Evolutionary conservation across 1,284 basidiomycete genomes (phyloP).

Genomic region (Gymnopus androsaceus): DNA sequence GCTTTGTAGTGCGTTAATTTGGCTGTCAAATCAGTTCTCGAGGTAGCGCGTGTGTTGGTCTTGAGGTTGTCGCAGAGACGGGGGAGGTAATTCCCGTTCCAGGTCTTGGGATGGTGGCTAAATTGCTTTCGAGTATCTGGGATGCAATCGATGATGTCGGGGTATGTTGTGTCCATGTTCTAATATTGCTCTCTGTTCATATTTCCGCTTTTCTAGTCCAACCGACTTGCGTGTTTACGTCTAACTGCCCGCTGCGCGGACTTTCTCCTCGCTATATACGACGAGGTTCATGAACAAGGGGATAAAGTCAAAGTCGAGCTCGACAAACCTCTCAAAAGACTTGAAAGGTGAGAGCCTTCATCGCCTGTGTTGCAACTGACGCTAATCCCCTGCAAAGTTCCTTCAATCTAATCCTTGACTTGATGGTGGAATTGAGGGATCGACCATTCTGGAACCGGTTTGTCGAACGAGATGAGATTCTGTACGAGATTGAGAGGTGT

Average conservation of each 20-base stretch:
- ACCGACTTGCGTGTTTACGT: conserved; percentile 15
- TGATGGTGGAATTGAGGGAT: conserved; percentile 6
- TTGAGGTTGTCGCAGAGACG: conserved; percentile 9
- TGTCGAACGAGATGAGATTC: conserved; percentile 10
- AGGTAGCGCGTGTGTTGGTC: conserved; percentile 2
- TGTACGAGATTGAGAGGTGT: conserved; percentile 12
- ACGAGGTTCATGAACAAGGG: conserved; percentile 9
- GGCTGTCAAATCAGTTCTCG: conserved; percentile 3
- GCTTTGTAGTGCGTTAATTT: conserved; percentile 8
- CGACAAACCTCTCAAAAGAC: conserved; percentile 2
- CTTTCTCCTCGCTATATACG: conserved; percentile 12
- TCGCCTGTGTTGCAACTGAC: neutral
- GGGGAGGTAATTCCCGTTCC: conserved; percentile 15
- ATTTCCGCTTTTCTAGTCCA: conserved; percentile 8
- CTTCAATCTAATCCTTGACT: conserved; percentile 5
- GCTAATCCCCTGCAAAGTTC: neutral
- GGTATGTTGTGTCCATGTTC: conserved; percentile 2
- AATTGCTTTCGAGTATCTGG: conserved; percentile 14
- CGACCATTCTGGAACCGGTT: conserved; percentile 14
- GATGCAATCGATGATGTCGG: conserved; percentile 15
- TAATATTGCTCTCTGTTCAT: neutral
- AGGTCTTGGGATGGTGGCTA: conserved; percentile 12
- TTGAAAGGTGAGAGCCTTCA: conserved; percentile 3
- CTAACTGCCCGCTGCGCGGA: conserved; percentile 16
- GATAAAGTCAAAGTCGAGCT: neutral